A percentile compares a stretch with the other conserved stretches of the same genome.
phyloP scores from a whole-genome alignment of 306 rosid species.

The Vigna mungo region DNA sequence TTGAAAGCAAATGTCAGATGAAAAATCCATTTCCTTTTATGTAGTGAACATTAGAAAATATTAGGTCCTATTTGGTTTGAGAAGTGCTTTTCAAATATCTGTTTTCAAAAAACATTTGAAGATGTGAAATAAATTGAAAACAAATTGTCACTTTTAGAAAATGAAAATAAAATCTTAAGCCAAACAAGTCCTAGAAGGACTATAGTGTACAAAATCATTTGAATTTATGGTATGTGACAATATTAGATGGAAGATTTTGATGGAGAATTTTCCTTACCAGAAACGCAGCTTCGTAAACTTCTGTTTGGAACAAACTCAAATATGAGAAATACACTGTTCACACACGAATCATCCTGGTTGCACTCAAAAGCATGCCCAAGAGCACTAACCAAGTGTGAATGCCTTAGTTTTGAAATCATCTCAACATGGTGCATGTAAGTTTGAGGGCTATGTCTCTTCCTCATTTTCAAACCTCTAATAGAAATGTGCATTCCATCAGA shows the following conservation, averaged over 20 bases:
- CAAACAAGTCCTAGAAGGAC: background rate
- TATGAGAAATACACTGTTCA: slow-evolving; percentile 67
- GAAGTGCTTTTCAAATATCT: background rate
- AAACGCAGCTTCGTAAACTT: slow-evolving; percentile 69
- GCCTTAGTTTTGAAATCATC: slow-evolving; percentile 84
- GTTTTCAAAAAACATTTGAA: background rate
- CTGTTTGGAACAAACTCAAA: slow-evolving; percentile 78
- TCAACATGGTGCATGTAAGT: slow-evolving; percentile 75
- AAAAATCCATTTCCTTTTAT: slow-evolving; percentile 5
- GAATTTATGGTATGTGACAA: slow-evolving; percentile 2
- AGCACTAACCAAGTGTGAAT: slow-evolving; percentile 76
- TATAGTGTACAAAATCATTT: background rate
- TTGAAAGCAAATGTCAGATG: slow-evolving; percentile 41
- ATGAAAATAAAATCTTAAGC: background rate
- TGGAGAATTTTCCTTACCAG: slow-evolving; percentile 61
- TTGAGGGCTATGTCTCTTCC: slow-evolving; percentile 69
- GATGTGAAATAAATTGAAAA: background rate
- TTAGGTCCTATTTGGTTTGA: slow-evolving; percentile 5
- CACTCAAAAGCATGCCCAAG: slow-evolving; percentile 96
- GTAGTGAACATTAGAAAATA: background rate
- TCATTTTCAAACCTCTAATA: slow-evolving; percentile 68
- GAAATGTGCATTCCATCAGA: slow-evolving; percentile 77
- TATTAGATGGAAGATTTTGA: slow-evolving; percentile 20
- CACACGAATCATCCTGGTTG: slow-evolving; percentile 69
- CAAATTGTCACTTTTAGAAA: background rate